Evolutionary conservation across 495 filamentous ascomycete species (phyloP).

Genomic region (Hypomontagnella monticulosa): DNA sequence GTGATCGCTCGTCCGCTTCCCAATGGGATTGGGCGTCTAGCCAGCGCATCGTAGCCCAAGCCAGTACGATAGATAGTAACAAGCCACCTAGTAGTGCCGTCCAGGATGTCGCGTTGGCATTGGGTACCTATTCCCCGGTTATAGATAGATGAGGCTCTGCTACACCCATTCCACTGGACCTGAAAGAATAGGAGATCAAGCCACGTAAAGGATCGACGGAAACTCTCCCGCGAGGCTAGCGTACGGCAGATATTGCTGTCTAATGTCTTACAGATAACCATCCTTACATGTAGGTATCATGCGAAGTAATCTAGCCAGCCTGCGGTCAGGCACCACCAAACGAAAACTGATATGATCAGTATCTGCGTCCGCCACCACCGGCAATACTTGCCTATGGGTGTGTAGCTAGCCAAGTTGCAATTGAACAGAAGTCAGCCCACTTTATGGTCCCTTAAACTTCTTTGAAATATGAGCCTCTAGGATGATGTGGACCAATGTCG

Average conservation of each 20-base stretch:
- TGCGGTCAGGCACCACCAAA: too few species aligned
- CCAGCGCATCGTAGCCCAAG: not conserved
- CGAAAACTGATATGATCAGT: too few species aligned
- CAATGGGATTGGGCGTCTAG: not conserved
- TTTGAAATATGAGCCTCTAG: not conserved
- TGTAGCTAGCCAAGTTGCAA: too few species aligned
- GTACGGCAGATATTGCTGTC: too few species aligned
- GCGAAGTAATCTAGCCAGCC: too few species aligned
- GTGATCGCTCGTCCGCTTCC: too few species aligned
- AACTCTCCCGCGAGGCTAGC: slow-evolving; percentile 10
- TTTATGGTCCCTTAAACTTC: too few species aligned
- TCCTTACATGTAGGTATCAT: not conserved
- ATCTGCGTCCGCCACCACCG: too few species aligned
- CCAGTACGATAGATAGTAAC: not conserved
- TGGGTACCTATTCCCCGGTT: slow-evolving; percentile 25
- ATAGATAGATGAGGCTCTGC: slow-evolving; percentile 29
- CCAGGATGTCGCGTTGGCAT: slow-evolving; percentile 16
- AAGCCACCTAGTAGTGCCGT: not conserved
- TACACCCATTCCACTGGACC: not conserved
- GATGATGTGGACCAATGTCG: slow-evolving; percentile 1
- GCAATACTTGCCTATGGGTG: too few species aligned
- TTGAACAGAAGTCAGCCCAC: too few species aligned
- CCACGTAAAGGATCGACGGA: slow-evolving; percentile 17
- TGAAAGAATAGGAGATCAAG: not conserved
- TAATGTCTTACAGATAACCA: too few species aligned